phyloP scores from a whole-genome alignment of 1,284 basidiomycete genomes.

The Ustilago hordei region DNA sequence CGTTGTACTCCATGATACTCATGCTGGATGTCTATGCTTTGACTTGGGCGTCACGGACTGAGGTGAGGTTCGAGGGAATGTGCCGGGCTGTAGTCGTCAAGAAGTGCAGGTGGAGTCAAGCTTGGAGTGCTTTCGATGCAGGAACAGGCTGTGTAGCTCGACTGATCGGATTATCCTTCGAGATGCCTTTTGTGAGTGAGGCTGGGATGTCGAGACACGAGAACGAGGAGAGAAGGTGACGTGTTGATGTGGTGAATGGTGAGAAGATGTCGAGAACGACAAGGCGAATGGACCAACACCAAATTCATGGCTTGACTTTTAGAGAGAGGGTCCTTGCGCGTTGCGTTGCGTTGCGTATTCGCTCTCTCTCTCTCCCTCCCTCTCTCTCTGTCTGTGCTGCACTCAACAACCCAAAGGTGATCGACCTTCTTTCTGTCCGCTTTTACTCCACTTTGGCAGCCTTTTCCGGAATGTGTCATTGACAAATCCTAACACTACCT shows the following conservation, averaged over 20 bases:
- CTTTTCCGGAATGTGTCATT: no score
- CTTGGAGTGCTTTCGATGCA: background rate
- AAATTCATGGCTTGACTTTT: constrained; percentile 4
- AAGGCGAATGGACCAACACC: constrained; percentile 1
- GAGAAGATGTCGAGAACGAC: constrained; percentile 12
- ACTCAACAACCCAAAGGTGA: constrained; percentile 27
- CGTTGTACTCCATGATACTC: constrained; percentile 79
- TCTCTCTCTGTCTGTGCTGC: constrained; percentile 15
- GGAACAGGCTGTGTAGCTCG: background rate
- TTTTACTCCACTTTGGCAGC: constrained; percentile 14
- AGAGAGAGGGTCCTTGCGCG: constrained; percentile 50
- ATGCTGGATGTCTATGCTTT: constrained; percentile 41
- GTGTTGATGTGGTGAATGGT: constrained; percentile 6
- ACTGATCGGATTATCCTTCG: background rate
- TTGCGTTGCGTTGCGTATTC: constrained; percentile 39
- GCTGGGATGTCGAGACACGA: background rate
- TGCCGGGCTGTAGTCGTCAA: background rate
- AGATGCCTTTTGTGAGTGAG: background rate
- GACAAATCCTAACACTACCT: no score
- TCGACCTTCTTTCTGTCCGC: constrained; percentile 29
- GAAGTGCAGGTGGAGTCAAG: background rate
- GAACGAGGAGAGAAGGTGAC: background rate
- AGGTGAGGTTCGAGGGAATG: background rate
- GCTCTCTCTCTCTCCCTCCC: background rate
- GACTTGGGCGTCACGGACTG: constrained; percentile 30